A percentile compares a stretch with the other conserved stretches of the same genome.
Evolutionary conservation across 2,329 filamentous ascomycete genomes (phyloP).

Genomic region (Fusarium sarcochroum): DNA sequence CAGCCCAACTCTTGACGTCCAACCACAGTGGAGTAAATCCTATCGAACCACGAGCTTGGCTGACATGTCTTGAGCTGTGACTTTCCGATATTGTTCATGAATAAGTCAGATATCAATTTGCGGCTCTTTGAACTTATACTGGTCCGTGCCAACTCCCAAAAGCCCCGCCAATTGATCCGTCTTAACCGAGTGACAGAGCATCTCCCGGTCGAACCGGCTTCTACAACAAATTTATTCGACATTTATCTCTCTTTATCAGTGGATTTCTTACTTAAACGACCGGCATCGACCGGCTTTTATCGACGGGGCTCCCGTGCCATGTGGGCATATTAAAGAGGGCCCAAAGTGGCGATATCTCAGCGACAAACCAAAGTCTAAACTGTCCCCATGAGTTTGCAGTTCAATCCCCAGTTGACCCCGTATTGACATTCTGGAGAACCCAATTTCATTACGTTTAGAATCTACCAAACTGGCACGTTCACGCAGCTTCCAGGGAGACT

Average conservation of each 20-base stretch:
- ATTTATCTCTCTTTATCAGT: conserved; percentile 3
- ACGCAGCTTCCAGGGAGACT: conserved; percentile 10
- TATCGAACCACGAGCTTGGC: not conserved
- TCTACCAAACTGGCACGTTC: conserved; percentile 12
- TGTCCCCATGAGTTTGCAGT: not conserved
- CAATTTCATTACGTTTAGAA: conserved; percentile 38
- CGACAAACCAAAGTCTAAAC: not conserved
- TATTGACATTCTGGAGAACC: conserved; percentile 24
- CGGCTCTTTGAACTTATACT: conserved; percentile 28
- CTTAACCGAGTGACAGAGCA: conserved; percentile 40
- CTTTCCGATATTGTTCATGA: conserved; percentile 31
- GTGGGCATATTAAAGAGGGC: conserved; percentile 32
- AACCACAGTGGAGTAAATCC: conserved; percentile 10
- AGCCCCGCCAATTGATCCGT: conserved; percentile 34
- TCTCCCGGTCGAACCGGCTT: conserved; percentile 30
- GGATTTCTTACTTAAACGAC: conserved; percentile 4
- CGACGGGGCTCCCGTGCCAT: conserved; percentile 23
- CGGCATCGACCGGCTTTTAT: conserved; percentile 39
- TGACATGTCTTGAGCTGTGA: conserved; percentile 9
- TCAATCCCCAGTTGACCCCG: conserved; percentile 17
- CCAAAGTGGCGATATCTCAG: conserved; percentile 20
- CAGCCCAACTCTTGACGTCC: not conserved
- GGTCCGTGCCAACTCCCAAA: conserved; percentile 27
- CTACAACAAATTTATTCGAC: not conserved
- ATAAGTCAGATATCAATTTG: conserved; percentile 23